Conservation (phyloP, 73 alveolate genomes). For the Symbiodinium pilosum region DNA sequence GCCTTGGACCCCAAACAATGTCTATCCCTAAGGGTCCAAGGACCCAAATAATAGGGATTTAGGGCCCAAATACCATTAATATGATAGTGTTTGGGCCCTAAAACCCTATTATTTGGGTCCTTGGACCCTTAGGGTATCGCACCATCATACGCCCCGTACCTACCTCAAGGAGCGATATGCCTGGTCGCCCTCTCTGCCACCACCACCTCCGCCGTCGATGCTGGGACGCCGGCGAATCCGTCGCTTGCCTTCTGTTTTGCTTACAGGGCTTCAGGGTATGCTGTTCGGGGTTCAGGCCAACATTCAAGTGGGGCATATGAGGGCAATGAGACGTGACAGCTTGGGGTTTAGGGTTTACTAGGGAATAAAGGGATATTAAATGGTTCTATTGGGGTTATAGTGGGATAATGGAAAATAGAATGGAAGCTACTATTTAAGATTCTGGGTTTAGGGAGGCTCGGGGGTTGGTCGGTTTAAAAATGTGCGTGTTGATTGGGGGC, state of each 20-base stretch:
- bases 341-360: background rate
- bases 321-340: background rate
- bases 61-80: background rate
- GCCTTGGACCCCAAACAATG: background rate
- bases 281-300: too few relatives aligned
- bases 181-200: constrained; percentile 78
- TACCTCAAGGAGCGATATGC: constrained; percentile 59
- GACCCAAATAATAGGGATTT: background rate
- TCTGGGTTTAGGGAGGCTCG: too few relatives aligned
- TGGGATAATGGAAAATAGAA: too few relatives aligned
- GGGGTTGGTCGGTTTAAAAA: background rate
- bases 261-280: too few relatives aligned
- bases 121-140: too few relatives aligned
- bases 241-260: background rate
- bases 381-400: too few relatives aligned
- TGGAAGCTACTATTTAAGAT: too few relatives aligned
- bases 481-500: too few relatives aligned
- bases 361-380: background rate
- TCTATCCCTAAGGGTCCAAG: background rate
- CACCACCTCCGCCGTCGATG: constrained; percentile 80
- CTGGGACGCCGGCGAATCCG: constrained; percentile 71
- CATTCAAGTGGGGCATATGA: too few relatives aligned
- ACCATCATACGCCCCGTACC: too few relatives aligned
- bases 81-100: background rate
- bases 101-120: too few relatives aligned